A percentile compares a stretch with the other conserved stretches of the same genome.
Conservation (phyloP, 305 asterid genomes). For the Petunia hybrid region DNA sequence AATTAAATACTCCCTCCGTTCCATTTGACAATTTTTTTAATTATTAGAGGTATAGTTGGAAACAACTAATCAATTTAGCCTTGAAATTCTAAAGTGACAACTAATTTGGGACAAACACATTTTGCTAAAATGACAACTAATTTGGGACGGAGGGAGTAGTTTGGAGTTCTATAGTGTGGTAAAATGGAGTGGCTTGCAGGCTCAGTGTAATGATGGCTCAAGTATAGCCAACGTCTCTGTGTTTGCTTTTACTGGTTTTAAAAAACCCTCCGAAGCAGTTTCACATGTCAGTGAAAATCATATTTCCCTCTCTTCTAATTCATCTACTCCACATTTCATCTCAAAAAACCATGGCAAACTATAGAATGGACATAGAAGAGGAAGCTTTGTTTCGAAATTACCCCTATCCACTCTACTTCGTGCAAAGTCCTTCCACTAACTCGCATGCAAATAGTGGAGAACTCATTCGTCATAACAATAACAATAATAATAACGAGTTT, state of each 20-base stretch:
- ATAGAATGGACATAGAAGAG: conserved; percentile 65
- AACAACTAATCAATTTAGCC: too few species aligned
- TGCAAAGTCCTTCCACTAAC: conserved; percentile 70
- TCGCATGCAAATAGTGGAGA: conserved; percentile 56
- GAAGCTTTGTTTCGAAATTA: conserved; percentile 72
- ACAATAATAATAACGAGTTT: background rate
- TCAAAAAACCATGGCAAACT: conserved; percentile 36
- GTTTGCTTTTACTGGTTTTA: conserved; percentile 9
- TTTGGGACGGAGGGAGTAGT: background rate
- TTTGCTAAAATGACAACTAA: background rate
- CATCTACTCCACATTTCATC: background rate
- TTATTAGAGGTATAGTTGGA: too few species aligned
- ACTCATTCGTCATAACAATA: conserved; percentile 23
- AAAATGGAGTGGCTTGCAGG: background rate
- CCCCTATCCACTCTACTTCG: conserved; percentile 66
- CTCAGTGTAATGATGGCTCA: conserved; percentile 7
- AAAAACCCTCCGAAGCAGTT: conserved; percentile 33
- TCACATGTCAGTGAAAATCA: background rate
- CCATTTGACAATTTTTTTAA: too few species aligned
- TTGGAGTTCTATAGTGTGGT: background rate
- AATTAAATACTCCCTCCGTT: too few species aligned
- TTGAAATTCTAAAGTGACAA: too few species aligned
- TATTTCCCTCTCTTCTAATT: conserved; percentile 22
- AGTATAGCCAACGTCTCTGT: conserved; percentile 20
- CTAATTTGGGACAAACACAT: too few species aligned